phyloP scores from a whole-genome alignment of 495 filamentous ascomycete species.

The Alectoria sarmentosa region DNA sequence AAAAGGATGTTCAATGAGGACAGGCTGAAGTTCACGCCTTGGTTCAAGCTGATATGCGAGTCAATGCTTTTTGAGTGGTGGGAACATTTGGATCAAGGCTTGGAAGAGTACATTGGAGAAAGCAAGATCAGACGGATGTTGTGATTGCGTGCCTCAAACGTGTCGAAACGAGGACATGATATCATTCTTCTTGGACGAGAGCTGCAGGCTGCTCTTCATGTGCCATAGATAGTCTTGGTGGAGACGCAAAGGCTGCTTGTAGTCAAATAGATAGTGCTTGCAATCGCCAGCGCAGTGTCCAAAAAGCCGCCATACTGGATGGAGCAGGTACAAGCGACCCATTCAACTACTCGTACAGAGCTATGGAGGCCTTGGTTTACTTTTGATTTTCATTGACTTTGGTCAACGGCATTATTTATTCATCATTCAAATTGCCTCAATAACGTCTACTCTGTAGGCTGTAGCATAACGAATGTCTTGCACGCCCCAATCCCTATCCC shows the following conservation, averaged over 20 bases:
- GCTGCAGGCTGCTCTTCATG: not conserved
- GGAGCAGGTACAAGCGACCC: not conserved
- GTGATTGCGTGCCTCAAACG: constrained; percentile 11
- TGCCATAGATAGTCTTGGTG: not conserved
- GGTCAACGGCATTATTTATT: not conserved
- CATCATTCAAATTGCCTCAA: too few relatives aligned
- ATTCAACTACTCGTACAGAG: not conserved
- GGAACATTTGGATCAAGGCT: constrained; percentile 69
- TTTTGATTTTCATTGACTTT: not conserved
- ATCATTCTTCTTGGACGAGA: not conserved
- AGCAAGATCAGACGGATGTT: constrained; percentile 83
- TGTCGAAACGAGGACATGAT: not conserved
- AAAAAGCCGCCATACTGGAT: not conserved
- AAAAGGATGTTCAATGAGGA: constrained; percentile 79
- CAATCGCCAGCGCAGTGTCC: not conserved
- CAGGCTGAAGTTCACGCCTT: constrained; percentile 81
- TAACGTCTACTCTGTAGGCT: too few relatives aligned
- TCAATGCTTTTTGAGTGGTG: constrained; percentile 99
- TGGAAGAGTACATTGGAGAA: constrained; percentile 84
- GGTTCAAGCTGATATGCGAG: constrained; percentile 99
- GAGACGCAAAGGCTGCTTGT: not conserved
- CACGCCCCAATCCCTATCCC: not conserved
- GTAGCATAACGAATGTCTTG: not conserved
- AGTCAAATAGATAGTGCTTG: not conserved
- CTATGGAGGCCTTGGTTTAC: too few relatives aligned